Percentiles rank a stretch among this genome's conserved stretches.
phyloP scores from a whole-genome alignment of 495 filamentous ascomycete species.

The Lasiosphaeriaceae sp. region DNA sequence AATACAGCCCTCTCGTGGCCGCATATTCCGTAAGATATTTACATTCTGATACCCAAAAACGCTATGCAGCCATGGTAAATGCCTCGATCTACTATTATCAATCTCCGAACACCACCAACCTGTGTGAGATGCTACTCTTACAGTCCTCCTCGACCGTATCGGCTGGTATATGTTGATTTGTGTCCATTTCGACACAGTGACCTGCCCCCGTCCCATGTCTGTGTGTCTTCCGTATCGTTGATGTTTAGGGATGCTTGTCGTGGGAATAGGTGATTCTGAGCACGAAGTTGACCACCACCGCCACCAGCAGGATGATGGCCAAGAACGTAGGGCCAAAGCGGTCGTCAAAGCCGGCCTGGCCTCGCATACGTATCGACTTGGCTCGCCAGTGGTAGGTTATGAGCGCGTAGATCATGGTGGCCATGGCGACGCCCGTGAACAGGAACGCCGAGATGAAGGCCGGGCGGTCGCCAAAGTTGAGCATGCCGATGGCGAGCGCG shows the following conservation, averaged over 20 bases:
- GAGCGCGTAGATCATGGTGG: conserved; percentile 90
- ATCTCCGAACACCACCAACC: no score
- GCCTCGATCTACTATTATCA: no score
- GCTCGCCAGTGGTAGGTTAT: conserved; percentile 96
- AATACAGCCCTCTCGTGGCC: no score
- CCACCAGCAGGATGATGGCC: conserved; percentile 75
- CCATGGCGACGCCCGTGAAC: conserved; percentile 94
- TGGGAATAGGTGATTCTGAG: conserved; percentile 64
- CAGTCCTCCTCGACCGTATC: no score
- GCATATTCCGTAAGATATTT: no score
- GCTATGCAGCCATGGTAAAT: no score
- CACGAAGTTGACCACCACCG: conserved; percentile 91
- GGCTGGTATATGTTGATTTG: no score
- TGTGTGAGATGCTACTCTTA: no score
- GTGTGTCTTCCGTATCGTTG: not conserved
- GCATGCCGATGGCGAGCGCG: conserved; percentile 87
- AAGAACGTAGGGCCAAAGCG: conserved; percentile 87
- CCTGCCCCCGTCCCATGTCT: not conserved
- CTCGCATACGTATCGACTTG: conserved; percentile 82
- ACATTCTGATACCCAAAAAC: no score
- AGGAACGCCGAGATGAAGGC: conserved; percentile 88
- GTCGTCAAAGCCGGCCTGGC: conserved; percentile 95
- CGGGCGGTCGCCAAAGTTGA: conserved; percentile 95
- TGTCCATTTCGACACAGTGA: no score
- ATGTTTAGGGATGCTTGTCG: conserved; percentile 27